Conservation (phyloP, 805 yeast genomes). For the Ogataea glucozyma region DNA sequence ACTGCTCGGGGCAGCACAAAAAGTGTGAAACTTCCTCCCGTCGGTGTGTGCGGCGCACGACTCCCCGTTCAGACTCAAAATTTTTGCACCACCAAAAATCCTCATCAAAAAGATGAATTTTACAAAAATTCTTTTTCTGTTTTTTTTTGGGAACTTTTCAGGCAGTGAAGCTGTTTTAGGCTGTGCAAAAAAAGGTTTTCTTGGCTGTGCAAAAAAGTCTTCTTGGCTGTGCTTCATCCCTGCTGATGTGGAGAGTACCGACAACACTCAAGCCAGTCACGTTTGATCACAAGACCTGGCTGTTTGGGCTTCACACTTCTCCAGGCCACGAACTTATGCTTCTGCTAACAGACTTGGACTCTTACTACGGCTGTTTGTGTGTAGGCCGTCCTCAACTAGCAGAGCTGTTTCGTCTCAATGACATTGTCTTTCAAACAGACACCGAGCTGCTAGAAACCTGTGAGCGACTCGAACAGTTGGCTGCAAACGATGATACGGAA, state of each 20-base stretch:
- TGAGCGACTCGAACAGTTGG: constrained; percentile 3
- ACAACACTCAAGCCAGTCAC: neutral
- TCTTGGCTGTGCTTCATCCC: neutral
- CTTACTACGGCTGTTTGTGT: constrained; percentile 11
- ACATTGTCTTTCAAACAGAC: constrained; percentile 9
- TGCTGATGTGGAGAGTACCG: neutral
- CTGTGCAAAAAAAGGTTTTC: no score
- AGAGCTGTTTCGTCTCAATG: constrained; percentile 12
- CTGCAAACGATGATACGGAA: neutral
- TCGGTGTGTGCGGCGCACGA: no score
- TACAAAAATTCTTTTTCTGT: no score
- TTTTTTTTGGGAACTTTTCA: no score
- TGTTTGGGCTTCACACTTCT: constrained; percentile 3
- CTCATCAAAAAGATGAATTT: no score
- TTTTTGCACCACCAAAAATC: no score
- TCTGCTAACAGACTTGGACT: constrained; percentile 8
- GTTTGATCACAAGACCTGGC: neutral
- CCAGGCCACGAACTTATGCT: constrained; percentile 4
- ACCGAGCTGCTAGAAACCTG: constrained; percentile 8
- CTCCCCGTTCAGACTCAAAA: no score
- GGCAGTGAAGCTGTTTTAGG: no score
- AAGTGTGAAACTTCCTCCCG: no score
- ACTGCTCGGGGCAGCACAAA: no score
- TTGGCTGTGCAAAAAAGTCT: neutral
- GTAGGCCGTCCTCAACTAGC: constrained; percentile 2